A percentile compares a stretch with the other conserved stretches of the same genome.
These are phyloP conservation scores for Gynochthodes officinalis DNA, from an alignment of 257 asterid genomes.

Conservation along the genomic window DNA sequence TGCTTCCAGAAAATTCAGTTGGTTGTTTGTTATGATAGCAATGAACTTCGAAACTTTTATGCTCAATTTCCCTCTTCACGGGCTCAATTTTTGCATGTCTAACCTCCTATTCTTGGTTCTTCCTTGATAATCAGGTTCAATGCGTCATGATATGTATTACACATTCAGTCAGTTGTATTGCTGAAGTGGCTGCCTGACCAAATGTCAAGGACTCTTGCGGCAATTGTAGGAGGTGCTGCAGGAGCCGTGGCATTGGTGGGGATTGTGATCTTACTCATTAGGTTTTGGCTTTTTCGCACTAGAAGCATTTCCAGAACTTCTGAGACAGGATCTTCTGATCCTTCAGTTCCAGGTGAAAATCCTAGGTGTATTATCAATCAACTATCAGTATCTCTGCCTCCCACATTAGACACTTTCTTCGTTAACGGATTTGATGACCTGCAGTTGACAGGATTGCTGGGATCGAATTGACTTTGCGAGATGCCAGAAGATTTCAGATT, in stretches of 20 bases:
- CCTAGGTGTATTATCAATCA: background rate
- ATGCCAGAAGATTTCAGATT: constrained; percentile 65
- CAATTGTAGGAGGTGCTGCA: constrained; percentile 95
- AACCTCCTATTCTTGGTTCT: background rate
- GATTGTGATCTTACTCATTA: constrained; percentile 41
- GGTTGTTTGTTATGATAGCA: background rate
- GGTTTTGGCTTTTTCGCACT: constrained; percentile 51
- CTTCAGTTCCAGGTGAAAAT: constrained; percentile 57
- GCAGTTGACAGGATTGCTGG: constrained; percentile 63
- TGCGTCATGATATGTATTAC: constrained; percentile 31
- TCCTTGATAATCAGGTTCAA: constrained; percentile 52
- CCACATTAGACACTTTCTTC: background rate
- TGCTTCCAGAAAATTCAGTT: background rate
- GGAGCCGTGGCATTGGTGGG: constrained; percentile 90
- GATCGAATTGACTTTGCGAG: constrained; percentile 55
- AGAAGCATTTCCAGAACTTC: constrained; percentile 62
- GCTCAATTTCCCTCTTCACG: constrained; percentile 9
- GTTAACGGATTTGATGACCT: constrained; percentile 14
- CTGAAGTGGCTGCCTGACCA: constrained; percentile 61
- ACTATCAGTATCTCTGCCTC: background rate
- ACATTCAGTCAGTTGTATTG: constrained; percentile 29
- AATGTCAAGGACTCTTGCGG: constrained; percentile 97
- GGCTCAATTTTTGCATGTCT: background rate
- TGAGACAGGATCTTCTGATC: constrained; percentile 84
- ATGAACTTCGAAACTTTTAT: background rate